Conservation (phyloP, 805 yeast genomes). For the Diddensiella transvaalensis region DNA sequence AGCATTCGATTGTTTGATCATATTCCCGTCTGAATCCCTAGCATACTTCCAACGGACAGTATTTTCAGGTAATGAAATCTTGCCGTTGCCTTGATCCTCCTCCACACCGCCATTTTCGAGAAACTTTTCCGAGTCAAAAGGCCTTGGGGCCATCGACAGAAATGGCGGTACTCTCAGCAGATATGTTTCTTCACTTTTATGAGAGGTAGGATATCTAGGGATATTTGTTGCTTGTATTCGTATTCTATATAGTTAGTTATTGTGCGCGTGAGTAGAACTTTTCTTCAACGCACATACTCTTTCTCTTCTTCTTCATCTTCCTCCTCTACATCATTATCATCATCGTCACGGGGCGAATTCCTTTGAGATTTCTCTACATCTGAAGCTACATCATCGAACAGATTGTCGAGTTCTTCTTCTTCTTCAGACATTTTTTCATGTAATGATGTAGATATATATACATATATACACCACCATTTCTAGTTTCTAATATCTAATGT, state of each 20-base stretch:
- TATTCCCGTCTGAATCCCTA: slow-evolving; percentile 58
- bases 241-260: no score
- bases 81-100: slow-evolving; percentile 35
- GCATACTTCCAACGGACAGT: slow-evolving; percentile 94
- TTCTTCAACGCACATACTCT: no score
- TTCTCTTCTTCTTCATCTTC: slow-evolving; percentile 12
- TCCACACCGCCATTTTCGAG: slow-evolving; percentile 44
- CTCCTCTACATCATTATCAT: slow-evolving; percentile 8
- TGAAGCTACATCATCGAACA: slow-evolving; percentile 21
- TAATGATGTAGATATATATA: no score
- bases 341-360: slow-evolving; percentile 2
- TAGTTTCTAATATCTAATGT: no score
- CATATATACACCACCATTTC: no score
- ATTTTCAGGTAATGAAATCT: slow-evolving; percentile 59
- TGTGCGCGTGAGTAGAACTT: no score
- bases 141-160: slow-evolving; percentile 75
- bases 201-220: slow-evolving; percentile 33
- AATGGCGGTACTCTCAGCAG: slow-evolving; percentile 76
- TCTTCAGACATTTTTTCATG: slow-evolving; percentile 5
- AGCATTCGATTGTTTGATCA: slow-evolving; percentile 82
- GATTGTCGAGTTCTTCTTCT: slow-evolving; percentile 18
- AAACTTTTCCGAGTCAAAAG: slow-evolving; percentile 75
- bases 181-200: slow-evolving; percentile 33
- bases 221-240: slow-evolving; percentile 28
- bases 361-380: neutral